Percentiles rank a stretch among this genome's conserved stretches.
phyloP scores from a whole-genome alignment of 2,329 filamentous ascomycete genomes.

The Colletotrichum ledebouriae region DNA sequence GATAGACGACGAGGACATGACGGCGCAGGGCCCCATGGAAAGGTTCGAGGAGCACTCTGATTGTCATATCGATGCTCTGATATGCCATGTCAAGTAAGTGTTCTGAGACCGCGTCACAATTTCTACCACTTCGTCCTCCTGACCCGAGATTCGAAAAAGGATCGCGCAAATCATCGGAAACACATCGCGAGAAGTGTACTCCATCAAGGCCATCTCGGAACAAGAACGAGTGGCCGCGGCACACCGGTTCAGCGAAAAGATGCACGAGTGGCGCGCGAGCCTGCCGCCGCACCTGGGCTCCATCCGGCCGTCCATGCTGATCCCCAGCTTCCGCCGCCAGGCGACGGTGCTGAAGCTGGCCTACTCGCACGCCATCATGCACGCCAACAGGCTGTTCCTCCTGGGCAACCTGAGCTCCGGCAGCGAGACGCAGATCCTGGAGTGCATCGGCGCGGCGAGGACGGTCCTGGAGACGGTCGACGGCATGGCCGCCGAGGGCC shows the following conservation, averaged over 20 bases:
- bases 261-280: slow-evolving; percentile 55
- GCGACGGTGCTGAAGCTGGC: slow-evolving; percentile 67
- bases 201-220: slow-evolving; percentile 52
- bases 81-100: slow-evolving; percentile 58
- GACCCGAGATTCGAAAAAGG: slow-evolving; percentile 1
- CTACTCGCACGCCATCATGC: slow-evolving; percentile 67
- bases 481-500: slow-evolving; percentile 53
- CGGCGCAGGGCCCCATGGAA: slow-evolving; percentile 49
- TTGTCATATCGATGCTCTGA: slow-evolving; percentile 63
- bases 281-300: slow-evolving; percentile 60
- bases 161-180: slow-evolving; percentile 56
- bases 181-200: slow-evolving; percentile 57
- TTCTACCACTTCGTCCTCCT: no score
- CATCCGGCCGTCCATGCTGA: slow-evolving; percentile 59
- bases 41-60: slow-evolving; percentile 52
- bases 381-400: slow-evolving; percentile 68
- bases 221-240: slow-evolving; percentile 54
- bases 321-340: slow-evolving; percentile 61
- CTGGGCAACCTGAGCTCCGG: slow-evolving; percentile 49
- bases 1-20: slow-evolving; percentile 70
- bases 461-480: slow-evolving; percentile 60
- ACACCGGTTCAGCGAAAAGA: slow-evolving; percentile 52
- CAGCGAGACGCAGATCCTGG: slow-evolving; percentile 49
- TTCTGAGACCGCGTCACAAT: no score
- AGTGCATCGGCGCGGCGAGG: slow-evolving; percentile 63